Evolutionary conservation across 345 rosid species (phyloP), one percentile per base, ranked within the genome.

Genomic region (Clausena lansium): DNA sequence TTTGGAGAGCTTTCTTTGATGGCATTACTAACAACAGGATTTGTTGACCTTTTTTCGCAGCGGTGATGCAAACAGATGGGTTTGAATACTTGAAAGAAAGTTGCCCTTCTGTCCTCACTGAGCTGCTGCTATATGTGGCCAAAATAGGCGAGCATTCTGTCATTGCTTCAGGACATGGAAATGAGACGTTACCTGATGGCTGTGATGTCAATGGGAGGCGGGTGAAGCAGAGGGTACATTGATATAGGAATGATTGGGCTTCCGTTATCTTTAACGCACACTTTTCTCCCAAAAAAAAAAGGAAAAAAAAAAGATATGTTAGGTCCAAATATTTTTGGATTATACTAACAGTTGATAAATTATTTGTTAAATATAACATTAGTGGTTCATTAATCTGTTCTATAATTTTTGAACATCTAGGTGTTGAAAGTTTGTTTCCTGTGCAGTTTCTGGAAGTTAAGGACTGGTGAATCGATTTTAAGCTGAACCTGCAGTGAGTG

Each of bases 51-150:
- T 52, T 78, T 62, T 73, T 67, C 74, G 33, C 85, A 91, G 97
- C 90, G 75, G 97, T 91, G 85, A 89, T 89, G 93, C 91, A 92
- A 82, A 89, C 92, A 28, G 97, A 92, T 65, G 97, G 95, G 50
- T 92, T 88, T 78, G 89, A 88, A 62, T 84, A 83, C 81, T 80
- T 91, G 83, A 87, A 87, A 76, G 85, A 87, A 82, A 88, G 91
- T 77, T 89, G 95, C 60, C 92, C 92, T 5, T 38, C 76, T 20
- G 85, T 91, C 71, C 87, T 91, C 54, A 83, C 87, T 15, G 93
- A 92, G 72, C 89, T 92, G 64, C 66, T 91, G 79, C 88, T 77
- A 62, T 81, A 85, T 79, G 87, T 88, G 64, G 95, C 95, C 19
- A 85, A 77, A 83, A 77, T 82, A 13, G 85, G 92, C 67, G 94